Conservation (phyloP, 1,284 basidiomycete species). For the Sutorius eximius region DNA sequence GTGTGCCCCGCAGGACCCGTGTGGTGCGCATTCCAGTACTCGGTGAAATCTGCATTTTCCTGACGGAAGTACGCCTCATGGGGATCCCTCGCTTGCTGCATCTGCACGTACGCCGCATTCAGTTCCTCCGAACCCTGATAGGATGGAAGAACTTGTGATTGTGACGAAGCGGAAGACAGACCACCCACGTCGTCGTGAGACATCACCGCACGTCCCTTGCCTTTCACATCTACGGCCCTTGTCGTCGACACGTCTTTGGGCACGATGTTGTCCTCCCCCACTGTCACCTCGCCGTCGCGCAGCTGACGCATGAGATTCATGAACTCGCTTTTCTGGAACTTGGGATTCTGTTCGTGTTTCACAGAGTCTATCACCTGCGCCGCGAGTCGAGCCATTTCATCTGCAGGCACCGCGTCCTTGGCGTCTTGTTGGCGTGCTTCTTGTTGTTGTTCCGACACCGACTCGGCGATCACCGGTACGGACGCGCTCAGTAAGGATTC, state of each 20-base stretch:
- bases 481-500: slow-evolving; percentile 38
- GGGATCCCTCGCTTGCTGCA: slow-evolving; percentile 43
- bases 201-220: slow-evolving; percentile 57
- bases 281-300: slow-evolving; percentile 79
- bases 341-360: slow-evolving; percentile 72
- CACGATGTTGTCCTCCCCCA: slow-evolving; percentile 82
- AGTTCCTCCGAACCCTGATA: slow-evolving; percentile 23
- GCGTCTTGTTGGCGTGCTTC: slow-evolving; percentile 19
- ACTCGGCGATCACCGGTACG: not conserved
- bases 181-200: slow-evolving; percentile 2
- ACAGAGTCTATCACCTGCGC: slow-evolving; percentile 71
- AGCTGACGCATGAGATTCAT: slow-evolving; percentile 85
- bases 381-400: slow-evolving; percentile 77
- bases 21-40: slow-evolving; percentile 51
- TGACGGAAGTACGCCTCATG: slow-evolving; percentile 70
- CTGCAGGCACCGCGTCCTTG: slow-evolving; percentile 35
- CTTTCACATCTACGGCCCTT: slow-evolving; percentile 51
- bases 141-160: slow-evolving; percentile 3
- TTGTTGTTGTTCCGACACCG: slow-evolving; percentile 9
- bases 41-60: slow-evolving; percentile 67
- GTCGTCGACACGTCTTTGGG: slow-evolving; percentile 39
- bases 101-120: slow-evolving; percentile 19
- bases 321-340: slow-evolving; percentile 89
- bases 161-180: slow-evolving; percentile 8
- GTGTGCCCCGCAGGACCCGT: slow-evolving; percentile 15